phyloP scores from a whole-genome alignment of 139 green algal species.

The Micromonas pusilla region DNA sequence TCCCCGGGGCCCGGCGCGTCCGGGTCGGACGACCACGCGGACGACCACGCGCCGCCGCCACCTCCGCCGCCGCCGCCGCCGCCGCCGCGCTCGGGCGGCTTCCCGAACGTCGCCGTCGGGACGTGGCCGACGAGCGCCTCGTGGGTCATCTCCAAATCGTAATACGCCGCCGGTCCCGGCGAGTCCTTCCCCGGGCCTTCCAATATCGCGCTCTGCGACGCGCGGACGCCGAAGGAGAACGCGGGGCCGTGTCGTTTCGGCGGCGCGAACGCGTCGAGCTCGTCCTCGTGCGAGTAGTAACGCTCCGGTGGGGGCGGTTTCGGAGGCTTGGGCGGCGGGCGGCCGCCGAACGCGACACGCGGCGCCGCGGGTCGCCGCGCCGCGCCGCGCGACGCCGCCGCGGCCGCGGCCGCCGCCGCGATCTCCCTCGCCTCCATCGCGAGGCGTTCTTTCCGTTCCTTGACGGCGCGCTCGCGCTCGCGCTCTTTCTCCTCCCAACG shows the following conservation, averaged over 20 bases:
- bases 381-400: no score
- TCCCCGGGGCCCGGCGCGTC: background rate
- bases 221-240: background rate
- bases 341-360: background rate
- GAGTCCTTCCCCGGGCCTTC: background rate
- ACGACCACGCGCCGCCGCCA: no score
- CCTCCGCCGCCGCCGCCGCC: no score
- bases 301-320: background rate
- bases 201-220: background rate
- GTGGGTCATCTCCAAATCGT: background rate
- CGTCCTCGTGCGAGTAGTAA: background rate
- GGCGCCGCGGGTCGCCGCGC: no score
- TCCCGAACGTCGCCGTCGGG: background rate
- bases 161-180: background rate
- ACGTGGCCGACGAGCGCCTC: background rate
- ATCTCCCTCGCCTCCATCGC: background rate
- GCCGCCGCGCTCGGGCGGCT: background rate
- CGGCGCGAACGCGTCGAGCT: background rate
- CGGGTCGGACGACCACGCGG: no score
- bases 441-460: no score
- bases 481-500: no score
- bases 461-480: no score
- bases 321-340: background rate
- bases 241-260: background rate
- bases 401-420: no score